Conservation (phyloP, 2,329 filamentous ascomycete species). For the Verticillium nonalfalfae region DNA sequence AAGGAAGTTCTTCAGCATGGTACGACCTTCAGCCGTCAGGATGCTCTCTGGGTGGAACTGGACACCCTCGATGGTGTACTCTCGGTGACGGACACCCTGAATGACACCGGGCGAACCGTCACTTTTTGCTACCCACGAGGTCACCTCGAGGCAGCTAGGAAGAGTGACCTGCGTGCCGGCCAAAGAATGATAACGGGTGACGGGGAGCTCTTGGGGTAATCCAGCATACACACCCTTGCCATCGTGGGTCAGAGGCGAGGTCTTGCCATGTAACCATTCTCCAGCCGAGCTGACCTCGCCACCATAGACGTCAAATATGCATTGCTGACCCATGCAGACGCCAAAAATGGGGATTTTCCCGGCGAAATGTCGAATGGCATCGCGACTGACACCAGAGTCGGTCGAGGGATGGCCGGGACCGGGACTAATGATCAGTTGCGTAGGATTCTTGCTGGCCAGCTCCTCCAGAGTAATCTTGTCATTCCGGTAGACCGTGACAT, state of each 20-base stretch:
- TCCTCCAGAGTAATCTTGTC: constrained; percentile 85
- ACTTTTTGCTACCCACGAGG: constrained; percentile 77
- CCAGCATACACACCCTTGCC: constrained; percentile 83
- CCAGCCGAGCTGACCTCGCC: constrained; percentile 88
- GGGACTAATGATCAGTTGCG: constrained; percentile 90
- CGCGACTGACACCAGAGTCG: constrained; percentile 90
- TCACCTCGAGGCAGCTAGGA: constrained; percentile 79
- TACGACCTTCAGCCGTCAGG: constrained; percentile 77
- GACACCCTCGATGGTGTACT: constrained; percentile 86
- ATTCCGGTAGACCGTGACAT: constrained; percentile 84
- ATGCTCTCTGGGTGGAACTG: constrained; percentile 99
- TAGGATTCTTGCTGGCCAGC: constrained; percentile 76
- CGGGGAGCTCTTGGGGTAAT: constrained; percentile 73
- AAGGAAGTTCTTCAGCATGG: constrained; percentile 91
- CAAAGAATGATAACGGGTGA: constrained; percentile 94
- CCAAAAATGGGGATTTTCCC: constrained; percentile 94
- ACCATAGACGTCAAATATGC: constrained; percentile 90
- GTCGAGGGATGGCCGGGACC: constrained; percentile 88
- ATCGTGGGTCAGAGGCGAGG: constrained; percentile 84
- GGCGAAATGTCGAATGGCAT: constrained; percentile 83
- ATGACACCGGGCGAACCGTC: constrained; percentile 81
- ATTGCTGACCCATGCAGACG: constrained; percentile 99
- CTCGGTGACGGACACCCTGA: constrained; percentile 93
- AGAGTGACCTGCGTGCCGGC: constrained; percentile 86
- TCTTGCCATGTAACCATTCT: constrained; percentile 96